Percentiles rank a stretch among this genome's conserved stretches.
These are phyloP conservation scores for Striga hermonthica DNA, from an alignment of 305 asterid genomes.

Conservation along the genomic window DNA sequence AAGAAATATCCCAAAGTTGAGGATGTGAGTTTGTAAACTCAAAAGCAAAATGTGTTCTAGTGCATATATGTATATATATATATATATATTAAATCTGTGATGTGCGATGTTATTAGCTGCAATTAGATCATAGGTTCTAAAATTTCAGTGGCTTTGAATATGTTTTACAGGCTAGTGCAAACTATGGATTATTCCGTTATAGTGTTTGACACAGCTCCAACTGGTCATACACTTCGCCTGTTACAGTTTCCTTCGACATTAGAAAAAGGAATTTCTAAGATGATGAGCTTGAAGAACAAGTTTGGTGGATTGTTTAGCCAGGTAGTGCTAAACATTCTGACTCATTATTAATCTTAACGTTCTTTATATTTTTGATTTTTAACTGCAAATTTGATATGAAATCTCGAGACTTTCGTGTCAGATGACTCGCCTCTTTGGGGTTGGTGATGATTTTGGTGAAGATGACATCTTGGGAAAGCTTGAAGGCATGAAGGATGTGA, in stretches of 20 bases:
- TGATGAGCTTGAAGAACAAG: slow-evolving; percentile 89
- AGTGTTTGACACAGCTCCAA: slow-evolving; percentile 98
- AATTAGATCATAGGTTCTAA: not conserved
- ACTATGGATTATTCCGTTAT: slow-evolving; percentile 96
- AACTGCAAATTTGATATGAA: not conserved
- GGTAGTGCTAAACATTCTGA: slow-evolving; percentile 39
- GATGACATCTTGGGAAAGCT: slow-evolving; percentile 85
- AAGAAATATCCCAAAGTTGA: too few species aligned
- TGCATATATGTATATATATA: too few species aligned
- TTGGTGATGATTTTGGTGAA: slow-evolving; percentile 79
- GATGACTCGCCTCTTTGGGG: slow-evolving; percentile 84
- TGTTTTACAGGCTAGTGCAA: slow-evolving; percentile 82
- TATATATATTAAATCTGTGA: too few species aligned
- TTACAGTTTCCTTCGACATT: slow-evolving; percentile 94
- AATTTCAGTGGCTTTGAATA: slow-evolving; percentile 1
- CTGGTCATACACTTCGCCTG: slow-evolving; percentile 96
- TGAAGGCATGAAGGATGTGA: slow-evolving; percentile 92
- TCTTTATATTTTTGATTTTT: too few species aligned
- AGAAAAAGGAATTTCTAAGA: slow-evolving; percentile 85
- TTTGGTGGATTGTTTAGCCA: slow-evolving; percentile 91
- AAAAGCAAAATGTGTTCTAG: too few species aligned
- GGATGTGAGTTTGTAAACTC: too few species aligned
- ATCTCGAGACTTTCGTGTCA: slow-evolving; percentile 38
- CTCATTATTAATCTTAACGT: not conserved
- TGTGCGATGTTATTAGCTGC: too few species aligned